Evolutionary conservation across 345 rosid species (phyloP), one percentile per base, ranked within the genome.

Genomic region (Luvunga scandens): DNA sequence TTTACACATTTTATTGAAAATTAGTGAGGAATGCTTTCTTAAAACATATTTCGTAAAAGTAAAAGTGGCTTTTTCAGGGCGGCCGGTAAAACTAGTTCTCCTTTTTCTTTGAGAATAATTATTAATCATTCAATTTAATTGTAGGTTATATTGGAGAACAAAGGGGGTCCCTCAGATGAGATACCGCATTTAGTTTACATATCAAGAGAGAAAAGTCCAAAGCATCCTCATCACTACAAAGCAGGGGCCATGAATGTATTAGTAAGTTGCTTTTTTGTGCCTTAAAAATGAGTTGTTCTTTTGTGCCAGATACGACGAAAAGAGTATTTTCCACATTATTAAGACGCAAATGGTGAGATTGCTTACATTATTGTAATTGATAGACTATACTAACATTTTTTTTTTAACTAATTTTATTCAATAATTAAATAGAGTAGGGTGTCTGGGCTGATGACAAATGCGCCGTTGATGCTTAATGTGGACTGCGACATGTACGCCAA

Each of bases 241-340:
- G 94, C 93, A 2, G 93, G 94, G 28, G 97, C 97, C 56, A 90
- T 92, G 98, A 94, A 94, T 71, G 89, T 85, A 21, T 79, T 91
- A 24, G 97, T 92, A 83, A 79, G 83, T 14, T 45, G 14, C 21
- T 50, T 50, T 25, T 45, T 53, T 2, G 12, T 39, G 13, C 48
- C 48, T 42, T 42, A 13, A 42, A 42, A 42, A 10, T 42, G n/a
- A 42, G 48, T 42, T 42, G 4, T 42, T 42, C 48, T 42, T 42
- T 42, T 13, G 50, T 12, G 50, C 18, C 18, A 45, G 12, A 42
- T 42, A 42, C 12, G 1, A 42, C 13, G 14, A 12, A 13, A 9
- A 12, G 16, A 42, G 50, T 42, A 42, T 42, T 42, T 42, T 42
- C 12, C 50, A 12, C 50, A 42, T 12, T 12, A 42, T 42, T 42